phyloP scores from a whole-genome alignment of 306 rosid species.

The Myrica gale region DNA sequence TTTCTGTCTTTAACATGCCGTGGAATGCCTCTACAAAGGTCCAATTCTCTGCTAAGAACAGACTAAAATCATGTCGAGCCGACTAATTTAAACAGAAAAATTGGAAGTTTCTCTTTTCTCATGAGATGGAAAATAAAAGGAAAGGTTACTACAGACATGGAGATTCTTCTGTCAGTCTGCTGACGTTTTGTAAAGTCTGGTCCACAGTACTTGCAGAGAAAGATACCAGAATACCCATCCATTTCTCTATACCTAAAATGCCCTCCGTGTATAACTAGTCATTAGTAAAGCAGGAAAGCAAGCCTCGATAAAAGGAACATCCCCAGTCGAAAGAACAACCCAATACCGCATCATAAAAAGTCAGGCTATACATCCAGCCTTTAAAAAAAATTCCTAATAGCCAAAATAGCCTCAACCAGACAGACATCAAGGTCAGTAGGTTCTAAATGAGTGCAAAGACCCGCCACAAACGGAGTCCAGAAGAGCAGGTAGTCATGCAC shows the following conservation, averaged over 20 bases:
- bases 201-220: conserved; percentile 51
- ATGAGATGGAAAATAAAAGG: conserved; percentile 19
- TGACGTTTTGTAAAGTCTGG: conserved; percentile 58
- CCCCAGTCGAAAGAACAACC: too few relatives aligned
- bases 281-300: neutral
- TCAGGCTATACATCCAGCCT: too few relatives aligned
- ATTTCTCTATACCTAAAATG: conserved; percentile 38
- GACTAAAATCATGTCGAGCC: conserved; percentile 49
- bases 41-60: conserved; percentile 56
- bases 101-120: conserved; percentile 42
- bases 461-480: too few relatives aligned
- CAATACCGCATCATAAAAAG: too few relatives aligned
- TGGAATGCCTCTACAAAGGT: conserved; percentile 41
- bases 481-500: too few relatives aligned
- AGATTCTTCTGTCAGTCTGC: conserved; percentile 62
- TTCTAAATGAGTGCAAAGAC: too few relatives aligned
- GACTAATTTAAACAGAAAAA: conserved; percentile 56
- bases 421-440: too few relatives aligned
- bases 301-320: neutral
- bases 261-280: conserved; percentile 26
- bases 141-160: conserved; percentile 48
- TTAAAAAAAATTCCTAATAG: too few relatives aligned
- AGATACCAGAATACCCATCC: conserved; percentile 35
- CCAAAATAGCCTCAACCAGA: too few relatives aligned
- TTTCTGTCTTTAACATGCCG: conserved; percentile 46